A percentile compares a stretch with the other conserved stretches of the same genome.
These are phyloP conservation scores for Ophiobolus disseminans DNA, from an alignment of 2,329 filamentous ascomycete genomes.

Conservation along the genomic window DNA sequence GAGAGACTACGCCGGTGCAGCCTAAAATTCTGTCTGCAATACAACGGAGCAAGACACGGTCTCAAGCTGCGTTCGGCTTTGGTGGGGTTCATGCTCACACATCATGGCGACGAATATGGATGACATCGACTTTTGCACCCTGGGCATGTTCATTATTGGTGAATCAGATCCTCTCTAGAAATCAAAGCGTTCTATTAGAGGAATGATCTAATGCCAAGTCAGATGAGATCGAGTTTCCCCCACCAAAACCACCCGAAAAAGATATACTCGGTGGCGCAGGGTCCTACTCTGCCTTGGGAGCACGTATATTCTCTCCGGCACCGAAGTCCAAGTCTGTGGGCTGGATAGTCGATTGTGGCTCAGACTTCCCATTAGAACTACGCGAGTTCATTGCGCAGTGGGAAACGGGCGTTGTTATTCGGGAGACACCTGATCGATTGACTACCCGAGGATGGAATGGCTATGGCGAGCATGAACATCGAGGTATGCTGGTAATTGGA, in stretches of 20 bases:
- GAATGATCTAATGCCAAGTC: constrained; percentile 28
- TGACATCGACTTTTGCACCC: constrained; percentile 63
- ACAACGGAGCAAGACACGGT: no score
- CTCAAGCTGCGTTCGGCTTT: no score
- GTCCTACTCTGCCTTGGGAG: constrained; percentile 84
- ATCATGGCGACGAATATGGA: constrained; percentile 15
- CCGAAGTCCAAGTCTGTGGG: constrained; percentile 71
- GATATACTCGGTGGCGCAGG: constrained; percentile 89
- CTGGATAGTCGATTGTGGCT: constrained; percentile 90
- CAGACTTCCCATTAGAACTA: constrained; percentile 79
- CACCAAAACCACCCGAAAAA: constrained; percentile 70
- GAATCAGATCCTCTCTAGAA: no score
- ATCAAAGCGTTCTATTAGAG: no score
- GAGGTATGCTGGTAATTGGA: constrained; percentile 49
- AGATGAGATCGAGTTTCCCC: constrained; percentile 92
- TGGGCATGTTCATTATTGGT: constrained; percentile 72
- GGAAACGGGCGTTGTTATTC: constrained; percentile 75
- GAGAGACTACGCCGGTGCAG: no score
- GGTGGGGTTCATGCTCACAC: no score
- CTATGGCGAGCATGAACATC: constrained; percentile 74
- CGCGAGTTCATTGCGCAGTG: constrained; percentile 72
- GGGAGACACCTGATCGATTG: constrained; percentile 69
- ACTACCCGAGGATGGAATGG: constrained; percentile 95
- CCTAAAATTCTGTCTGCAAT: no score
- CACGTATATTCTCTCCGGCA: constrained; percentile 82